Evolutionary conservation across 352 stramenopile species (phyloP).

Genomic region (Globisporangium splendens): DNA sequence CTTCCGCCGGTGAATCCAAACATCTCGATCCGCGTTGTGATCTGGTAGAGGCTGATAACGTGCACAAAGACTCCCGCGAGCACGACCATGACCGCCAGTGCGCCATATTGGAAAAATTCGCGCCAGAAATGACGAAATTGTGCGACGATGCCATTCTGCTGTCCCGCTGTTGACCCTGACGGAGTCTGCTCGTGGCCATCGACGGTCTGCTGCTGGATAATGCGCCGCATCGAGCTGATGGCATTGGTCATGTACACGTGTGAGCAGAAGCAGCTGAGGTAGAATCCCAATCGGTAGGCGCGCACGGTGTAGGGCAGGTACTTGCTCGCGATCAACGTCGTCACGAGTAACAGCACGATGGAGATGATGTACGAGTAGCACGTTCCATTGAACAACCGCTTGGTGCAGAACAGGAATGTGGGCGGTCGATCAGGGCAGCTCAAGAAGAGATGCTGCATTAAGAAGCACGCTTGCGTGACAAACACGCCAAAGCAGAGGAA

Average conservation of each 20-base stretch:
- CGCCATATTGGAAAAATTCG: not conserved
- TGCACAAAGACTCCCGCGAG: constrained; percentile 11
- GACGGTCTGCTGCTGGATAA: constrained; percentile 7
- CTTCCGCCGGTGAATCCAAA: constrained; percentile 9
- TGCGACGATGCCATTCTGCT: not conserved
- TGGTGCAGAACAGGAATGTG: not conserved
- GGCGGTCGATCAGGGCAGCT: not conserved
- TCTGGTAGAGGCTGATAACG: constrained; percentile 3
- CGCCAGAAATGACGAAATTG: not conserved
- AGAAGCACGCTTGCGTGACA: constrained; percentile 2
- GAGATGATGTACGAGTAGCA: constrained; percentile 6
- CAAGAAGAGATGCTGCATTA: not conserved
- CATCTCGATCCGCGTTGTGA: constrained; percentile 5
- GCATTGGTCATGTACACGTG: constrained; percentile 4
- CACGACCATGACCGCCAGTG: not conserved
- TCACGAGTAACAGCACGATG: constrained; percentile 1
- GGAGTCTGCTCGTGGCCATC: not conserved
- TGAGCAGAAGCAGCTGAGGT: constrained; percentile 5
- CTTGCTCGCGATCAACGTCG: not conserved
- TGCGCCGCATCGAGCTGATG: constrained; percentile 1
- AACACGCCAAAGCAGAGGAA: constrained; percentile 1
- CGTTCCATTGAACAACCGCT: not conserved
- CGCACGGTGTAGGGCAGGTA: not conserved
- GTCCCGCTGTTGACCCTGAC: not conserved
- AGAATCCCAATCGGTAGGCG: constrained; percentile 3